These are phyloP conservation scores for Medicago arabica DNA, from an alignment of 306 rosid genomes.

Conservation along the genomic window DNA sequence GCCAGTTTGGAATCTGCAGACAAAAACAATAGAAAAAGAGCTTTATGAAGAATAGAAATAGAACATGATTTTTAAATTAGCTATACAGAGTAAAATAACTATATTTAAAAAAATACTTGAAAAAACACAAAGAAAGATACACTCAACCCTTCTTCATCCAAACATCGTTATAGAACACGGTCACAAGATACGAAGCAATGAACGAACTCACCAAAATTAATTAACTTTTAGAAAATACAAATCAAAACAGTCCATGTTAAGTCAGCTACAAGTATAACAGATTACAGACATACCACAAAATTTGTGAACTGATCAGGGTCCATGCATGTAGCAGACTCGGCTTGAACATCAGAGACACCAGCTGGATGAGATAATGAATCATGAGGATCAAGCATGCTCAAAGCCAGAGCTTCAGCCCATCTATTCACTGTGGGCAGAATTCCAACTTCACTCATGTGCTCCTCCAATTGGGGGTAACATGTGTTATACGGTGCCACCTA, in stretches of 20 bases:
- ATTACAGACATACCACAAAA: conserved; percentile 69
- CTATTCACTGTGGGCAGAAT: conserved; percentile 72
- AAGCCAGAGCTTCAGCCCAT: conserved; percentile 85
- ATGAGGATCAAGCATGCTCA: conserved; percentile 92
- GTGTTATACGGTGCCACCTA: conserved; percentile 99
- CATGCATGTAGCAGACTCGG: conserved; percentile 74
- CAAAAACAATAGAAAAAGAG: conserved; percentile 16
- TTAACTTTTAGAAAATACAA: conserved; percentile 17
- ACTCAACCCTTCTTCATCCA: conserved; percentile 19
- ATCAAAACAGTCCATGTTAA: neutral
- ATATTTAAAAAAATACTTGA: conserved; percentile 11
- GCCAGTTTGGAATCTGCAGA: conserved; percentile 87
- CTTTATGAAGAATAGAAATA: neutral
- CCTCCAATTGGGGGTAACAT: conserved; percentile 81
- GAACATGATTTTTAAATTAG: neutral
- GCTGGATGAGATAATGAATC: conserved; percentile 99
- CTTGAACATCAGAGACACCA: conserved; percentile 91
- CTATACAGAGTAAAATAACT: neutral
- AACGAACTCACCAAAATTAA: conserved; percentile 29
- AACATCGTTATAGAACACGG: conserved; percentile 16
- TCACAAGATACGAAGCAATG: conserved; percentile 21
- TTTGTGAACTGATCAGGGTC: conserved; percentile 88
- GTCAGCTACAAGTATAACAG: neutral
- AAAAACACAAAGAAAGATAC: conserved; percentile 19
- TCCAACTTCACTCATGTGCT: conserved; percentile 90